A percentile compares a stretch with the other conserved stretches of the same genome.
Conservation (phyloP, 169 alveolate species). For the Perkinsus chesapeaki region DNA sequence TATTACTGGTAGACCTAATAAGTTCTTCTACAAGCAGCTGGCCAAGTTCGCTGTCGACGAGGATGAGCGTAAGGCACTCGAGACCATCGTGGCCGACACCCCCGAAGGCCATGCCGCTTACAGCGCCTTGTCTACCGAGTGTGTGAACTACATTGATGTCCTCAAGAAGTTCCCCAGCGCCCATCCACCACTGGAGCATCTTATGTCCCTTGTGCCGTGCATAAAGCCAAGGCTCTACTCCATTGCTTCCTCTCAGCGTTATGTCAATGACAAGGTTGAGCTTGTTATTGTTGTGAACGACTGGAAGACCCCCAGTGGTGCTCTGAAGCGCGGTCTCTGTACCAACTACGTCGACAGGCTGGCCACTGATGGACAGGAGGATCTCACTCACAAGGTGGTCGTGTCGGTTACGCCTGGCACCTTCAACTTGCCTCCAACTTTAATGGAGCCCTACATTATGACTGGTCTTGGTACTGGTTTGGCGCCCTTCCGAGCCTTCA, state of each 20-base stretch:
- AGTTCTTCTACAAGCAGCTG: conserved; percentile 23
- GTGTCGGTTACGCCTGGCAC: conserved; percentile 19
- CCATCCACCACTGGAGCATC: conserved; percentile 28
- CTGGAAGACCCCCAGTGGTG: conserved; percentile 10
- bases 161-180: conserved; percentile 24
- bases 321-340: background rate
- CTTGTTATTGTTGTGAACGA: conserved; percentile 3
- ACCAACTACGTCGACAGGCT: conserved; percentile 6
- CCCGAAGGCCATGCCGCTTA: conserved; percentile 21
- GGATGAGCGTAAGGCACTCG: conserved; percentile 25
- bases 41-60: conserved; percentile 18
- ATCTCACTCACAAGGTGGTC: conserved; percentile 8
- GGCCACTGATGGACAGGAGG: background rate
- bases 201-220: conserved; percentile 27
- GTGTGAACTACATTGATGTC: conserved; percentile 28
- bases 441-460: conserved; percentile 44
- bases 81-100: conserved; percentile 18
- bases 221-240: conserved; percentile 36
- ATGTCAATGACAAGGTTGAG: conserved; percentile 18
- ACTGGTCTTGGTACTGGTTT: conserved; percentile 58
- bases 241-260: conserved; percentile 33
- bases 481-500: conserved; percentile 54
- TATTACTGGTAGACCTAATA: conserved; percentile 32
- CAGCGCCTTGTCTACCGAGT: conserved; percentile 17
- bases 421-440: conserved; percentile 43